phyloP scores from a whole-genome alignment of 192 early-diverging fungal species.

The Gigaspora rosea region DNA sequence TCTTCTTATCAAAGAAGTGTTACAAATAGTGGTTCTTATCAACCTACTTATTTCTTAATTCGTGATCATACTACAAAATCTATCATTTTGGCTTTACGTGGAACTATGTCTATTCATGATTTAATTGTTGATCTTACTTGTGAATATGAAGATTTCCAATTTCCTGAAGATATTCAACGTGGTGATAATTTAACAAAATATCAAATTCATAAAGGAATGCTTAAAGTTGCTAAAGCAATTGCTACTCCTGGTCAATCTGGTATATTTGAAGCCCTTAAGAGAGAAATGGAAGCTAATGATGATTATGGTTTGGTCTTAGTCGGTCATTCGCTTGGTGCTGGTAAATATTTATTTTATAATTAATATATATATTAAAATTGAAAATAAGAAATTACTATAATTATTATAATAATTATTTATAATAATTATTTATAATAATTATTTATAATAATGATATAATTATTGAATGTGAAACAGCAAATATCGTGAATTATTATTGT shows the following conservation, averaged over 20 bases:
- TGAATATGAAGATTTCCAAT: constrained; percentile 47
- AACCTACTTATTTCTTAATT: constrained; percentile 51
- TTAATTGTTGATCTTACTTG: constrained; percentile 54
- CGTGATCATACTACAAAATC: constrained; percentile 45
- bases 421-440: background rate
- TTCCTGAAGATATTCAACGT: constrained; percentile 42
- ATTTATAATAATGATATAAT: no score
- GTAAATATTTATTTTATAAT: constrained; percentile 13
- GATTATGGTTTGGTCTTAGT: constrained; percentile 48
- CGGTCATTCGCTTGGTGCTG: constrained; percentile 55
- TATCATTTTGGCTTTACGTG: constrained; percentile 51
- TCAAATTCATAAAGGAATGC: constrained; percentile 51
- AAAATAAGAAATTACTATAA: background rate
- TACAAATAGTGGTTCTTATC: constrained; percentile 39
- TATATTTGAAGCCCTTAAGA: constrained; percentile 47
- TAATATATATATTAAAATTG: background rate
- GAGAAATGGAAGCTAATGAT: constrained; percentile 43
- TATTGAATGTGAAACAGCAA: no score
- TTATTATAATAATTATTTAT: background rate
- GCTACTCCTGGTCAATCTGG: constrained; percentile 43
- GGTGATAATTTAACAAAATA: constrained; percentile 34
- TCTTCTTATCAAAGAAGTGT: constrained; percentile 38
- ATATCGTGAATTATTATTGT: no score
- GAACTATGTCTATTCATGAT: constrained; percentile 54
- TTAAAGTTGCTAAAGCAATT: constrained; percentile 43